Conservation (phyloP, 805 yeast species). For the Teunomyces lycoperdinae region DNA sequence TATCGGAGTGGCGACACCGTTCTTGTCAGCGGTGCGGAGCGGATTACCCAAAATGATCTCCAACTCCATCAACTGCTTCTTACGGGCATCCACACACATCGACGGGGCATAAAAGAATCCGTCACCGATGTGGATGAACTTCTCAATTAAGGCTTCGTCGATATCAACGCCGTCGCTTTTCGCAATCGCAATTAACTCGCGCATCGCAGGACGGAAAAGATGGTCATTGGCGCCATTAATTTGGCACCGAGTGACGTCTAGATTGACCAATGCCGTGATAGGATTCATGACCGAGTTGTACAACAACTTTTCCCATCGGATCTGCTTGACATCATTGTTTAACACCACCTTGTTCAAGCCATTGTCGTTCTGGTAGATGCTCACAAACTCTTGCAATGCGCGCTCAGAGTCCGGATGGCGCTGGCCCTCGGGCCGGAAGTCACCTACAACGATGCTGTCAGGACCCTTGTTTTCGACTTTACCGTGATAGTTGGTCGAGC, state of each 20-base stretch:
- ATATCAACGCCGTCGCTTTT: constrained; percentile 62
- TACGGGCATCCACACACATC: constrained; percentile 38
- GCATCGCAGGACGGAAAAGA: constrained; percentile 57
- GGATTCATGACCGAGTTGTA: constrained; percentile 38
- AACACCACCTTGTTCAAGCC: constrained; percentile 19
- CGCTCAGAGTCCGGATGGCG: constrained; percentile 9
- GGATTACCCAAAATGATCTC: constrained; percentile 43
- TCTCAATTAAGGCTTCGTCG: constrained; percentile 46
- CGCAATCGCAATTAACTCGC: constrained; percentile 64
- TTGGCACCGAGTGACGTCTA: constrained; percentile 37
- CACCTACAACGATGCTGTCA: constrained; percentile 18
- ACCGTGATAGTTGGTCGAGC: constrained; percentile 27
- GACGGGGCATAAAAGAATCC: constrained; percentile 42
- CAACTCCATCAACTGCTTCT: constrained; percentile 36
- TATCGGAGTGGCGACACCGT: constrained; percentile 52
- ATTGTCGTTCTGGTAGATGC: constrained; percentile 27
- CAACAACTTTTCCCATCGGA: constrained; percentile 40
- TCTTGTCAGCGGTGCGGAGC: constrained; percentile 34
- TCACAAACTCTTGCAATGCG: constrained; percentile 19
- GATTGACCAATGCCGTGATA: constrained; percentile 29
- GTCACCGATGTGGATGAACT: constrained; percentile 50
- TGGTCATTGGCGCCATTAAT: constrained; percentile 29
- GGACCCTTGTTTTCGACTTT: constrained; percentile 15
- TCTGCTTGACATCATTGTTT: constrained; percentile 29
- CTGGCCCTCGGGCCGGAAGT: constrained; percentile 10